phyloP scores from a whole-genome alignment of 23 red algal species.

The Porphyridium purpureum region DNA sequence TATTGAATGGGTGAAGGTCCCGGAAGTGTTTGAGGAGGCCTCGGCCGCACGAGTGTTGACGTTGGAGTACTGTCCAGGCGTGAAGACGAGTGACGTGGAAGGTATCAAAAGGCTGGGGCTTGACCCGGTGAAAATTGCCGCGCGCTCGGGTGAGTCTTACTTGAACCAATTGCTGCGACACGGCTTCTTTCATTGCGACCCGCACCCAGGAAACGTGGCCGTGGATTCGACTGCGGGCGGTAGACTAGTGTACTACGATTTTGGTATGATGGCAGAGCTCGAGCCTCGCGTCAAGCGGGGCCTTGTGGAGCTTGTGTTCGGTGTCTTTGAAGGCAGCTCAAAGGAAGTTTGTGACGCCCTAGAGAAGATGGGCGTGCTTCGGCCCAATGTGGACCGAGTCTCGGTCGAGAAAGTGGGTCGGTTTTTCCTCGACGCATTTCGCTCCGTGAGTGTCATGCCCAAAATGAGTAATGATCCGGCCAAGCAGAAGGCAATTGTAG shows the following conservation, averaged over 20 bases:
- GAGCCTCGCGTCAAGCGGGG: conserved; percentile 31
- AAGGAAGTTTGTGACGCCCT: conserved; percentile 53
- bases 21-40: conserved; percentile 41
- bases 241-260: conserved; percentile 78
- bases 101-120: conserved; percentile 42
- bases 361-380: conserved; percentile 55
- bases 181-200: conserved; percentile 91
- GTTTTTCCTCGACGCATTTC: conserved; percentile 60
- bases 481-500: conserved; percentile 27
- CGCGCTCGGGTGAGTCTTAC: conserved; percentile 55
- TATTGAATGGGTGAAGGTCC: conserved; percentile 53
- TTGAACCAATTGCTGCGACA: conserved; percentile 76
- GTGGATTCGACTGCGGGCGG: conserved; percentile 58
- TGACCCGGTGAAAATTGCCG: conserved; percentile 41
- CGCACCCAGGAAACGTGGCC: conserved; percentile 76
- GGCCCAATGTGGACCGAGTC: conserved; percentile 35
- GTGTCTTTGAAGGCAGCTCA: conserved; percentile 49
- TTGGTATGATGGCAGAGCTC: conserved; percentile 73
- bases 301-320: conserved; percentile 59
- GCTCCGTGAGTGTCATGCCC: not conserved
- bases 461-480: conserved; percentile 23
- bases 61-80: conserved; percentile 90
- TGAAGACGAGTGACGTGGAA: conserved; percentile 68
- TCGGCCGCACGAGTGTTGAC: conserved; percentile 58
- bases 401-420: conserved; percentile 66